Conservation (phyloP, 495 filamentous ascomycete genomes). For the Penicillium fimorum region DNA sequence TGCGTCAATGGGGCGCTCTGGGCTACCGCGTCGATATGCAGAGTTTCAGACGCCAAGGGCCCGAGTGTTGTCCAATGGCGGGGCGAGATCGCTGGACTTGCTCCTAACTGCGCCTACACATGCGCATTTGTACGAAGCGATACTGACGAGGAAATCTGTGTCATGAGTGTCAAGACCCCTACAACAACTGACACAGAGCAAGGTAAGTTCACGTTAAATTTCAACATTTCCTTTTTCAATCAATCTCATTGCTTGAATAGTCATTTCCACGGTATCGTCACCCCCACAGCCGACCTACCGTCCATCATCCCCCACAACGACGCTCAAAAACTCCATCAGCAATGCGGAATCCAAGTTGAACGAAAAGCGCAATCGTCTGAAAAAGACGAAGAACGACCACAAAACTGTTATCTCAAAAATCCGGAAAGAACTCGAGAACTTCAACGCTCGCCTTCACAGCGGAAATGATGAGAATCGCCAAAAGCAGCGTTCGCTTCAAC, state of each 20-base stretch:
- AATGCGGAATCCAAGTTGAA: constrained; percentile 74
- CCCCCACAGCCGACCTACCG: constrained; percentile 62
- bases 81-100: constrained; percentile 86
- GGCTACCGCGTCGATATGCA: constrained; percentile 73
- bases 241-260: constrained; percentile 16
- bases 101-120: constrained; percentile 79
- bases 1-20: constrained; percentile 86
- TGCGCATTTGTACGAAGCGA: constrained; percentile 78
- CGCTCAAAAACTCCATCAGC: constrained; percentile 81
- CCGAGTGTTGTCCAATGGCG: constrained; percentile 59
- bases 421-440: constrained; percentile 78
- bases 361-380: constrained; percentile 73
- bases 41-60: constrained; percentile 49
- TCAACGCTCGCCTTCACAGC: constrained; percentile 64
- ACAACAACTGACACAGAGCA: constrained; percentile 66
- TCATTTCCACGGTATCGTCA: constrained; percentile 43
- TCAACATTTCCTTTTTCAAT: background rate
- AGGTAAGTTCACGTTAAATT: constrained; percentile 36
- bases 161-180: constrained; percentile 76
- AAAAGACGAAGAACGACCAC: constrained; percentile 75
- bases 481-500: constrained; percentile 72
- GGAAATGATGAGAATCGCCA: constrained; percentile 80
- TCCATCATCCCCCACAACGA: constrained; percentile 84
- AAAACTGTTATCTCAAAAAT: constrained; percentile 65
- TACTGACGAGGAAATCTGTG: constrained; percentile 71